phyloP scores from a whole-genome alignment of 2,329 filamentous ascomycete species.

The Penicillium concentricum region DNA sequence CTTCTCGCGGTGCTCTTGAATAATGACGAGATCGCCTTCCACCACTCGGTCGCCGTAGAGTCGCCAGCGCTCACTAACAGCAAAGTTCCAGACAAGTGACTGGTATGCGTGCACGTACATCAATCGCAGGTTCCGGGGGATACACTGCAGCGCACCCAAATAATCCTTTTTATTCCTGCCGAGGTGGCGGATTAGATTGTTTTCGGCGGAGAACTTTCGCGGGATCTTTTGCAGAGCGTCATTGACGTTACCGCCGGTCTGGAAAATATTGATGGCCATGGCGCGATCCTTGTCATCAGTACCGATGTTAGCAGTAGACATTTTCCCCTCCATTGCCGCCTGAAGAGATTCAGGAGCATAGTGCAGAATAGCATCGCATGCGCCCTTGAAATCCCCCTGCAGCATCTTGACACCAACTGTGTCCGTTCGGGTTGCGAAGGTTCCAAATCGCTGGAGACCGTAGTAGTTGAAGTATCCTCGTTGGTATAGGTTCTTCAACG shows the following conservation, averaged over 20 bases:
- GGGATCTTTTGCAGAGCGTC: constrained; percentile 70
- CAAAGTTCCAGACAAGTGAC: constrained; percentile 89
- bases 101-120: constrained; percentile 99
- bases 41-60: constrained; percentile 71
- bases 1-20: constrained; percentile 57
- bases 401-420: constrained; percentile 81
- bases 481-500: constrained; percentile 66
- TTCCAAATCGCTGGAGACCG: constrained; percentile 94
- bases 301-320: constrained; percentile 53
- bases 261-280: constrained; percentile 73
- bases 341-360: constrained; percentile 66
- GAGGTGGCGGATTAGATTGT: constrained; percentile 75
- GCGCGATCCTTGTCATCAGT: constrained; percentile 78
- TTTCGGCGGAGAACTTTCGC: constrained; percentile 77
- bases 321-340: constrained; percentile 50
- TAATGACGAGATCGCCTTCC: constrained; percentile 79
- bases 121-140: constrained; percentile 76
- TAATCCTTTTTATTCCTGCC: constrained; percentile 62
- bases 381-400: constrained; percentile 74
- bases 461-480: constrained; percentile 97
- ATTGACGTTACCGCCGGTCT: constrained; percentile 56
- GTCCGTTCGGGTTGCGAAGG: constrained; percentile 81
- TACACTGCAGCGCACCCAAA: constrained; percentile 74
- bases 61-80: constrained; percentile 76
- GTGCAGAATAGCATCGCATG: constrained; percentile 72